Conservation (phyloP, 2,329 filamentous ascomycete genomes). For the Fusarium tuaranense region DNA sequence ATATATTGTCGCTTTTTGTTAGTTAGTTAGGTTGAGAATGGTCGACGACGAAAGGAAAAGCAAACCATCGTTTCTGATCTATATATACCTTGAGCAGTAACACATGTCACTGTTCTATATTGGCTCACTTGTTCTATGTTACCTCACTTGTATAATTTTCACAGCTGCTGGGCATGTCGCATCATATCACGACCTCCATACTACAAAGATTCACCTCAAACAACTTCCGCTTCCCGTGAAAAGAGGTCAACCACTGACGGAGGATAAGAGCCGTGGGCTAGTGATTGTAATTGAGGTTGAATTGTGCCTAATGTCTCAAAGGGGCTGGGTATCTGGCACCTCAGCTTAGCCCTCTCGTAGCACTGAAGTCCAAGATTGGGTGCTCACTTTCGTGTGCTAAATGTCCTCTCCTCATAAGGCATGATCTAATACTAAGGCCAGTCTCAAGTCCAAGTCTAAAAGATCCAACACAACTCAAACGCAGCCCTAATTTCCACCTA, state of each 20-base stretch:
- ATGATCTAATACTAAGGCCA: neutral
- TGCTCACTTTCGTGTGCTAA: neutral
- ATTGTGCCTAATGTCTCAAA: accelerated
- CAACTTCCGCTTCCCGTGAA: neutral
- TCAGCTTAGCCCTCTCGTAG: neutral
- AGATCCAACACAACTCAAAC: neutral
- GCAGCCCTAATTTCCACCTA: neutral
- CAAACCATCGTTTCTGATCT: neutral
- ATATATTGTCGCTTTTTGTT: neutral
- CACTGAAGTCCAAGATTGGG: neutral
- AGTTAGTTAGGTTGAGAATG: neutral
- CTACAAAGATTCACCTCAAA: neutral
- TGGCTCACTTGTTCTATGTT: neutral
- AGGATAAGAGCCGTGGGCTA: neutral
- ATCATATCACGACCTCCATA: neutral
- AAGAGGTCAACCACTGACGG: neutral
- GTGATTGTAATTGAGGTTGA: neutral
- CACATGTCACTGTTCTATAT: neutral
- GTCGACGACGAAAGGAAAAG: neutral
- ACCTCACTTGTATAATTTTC: neutral
- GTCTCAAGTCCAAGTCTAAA: neutral
- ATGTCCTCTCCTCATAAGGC: neutral
- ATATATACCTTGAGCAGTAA: neutral
- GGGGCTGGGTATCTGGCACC: neutral
- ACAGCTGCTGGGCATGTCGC: neutral